Evolutionary conservation across 1,284 basidiomycete species (phyloP).

Genomic region (Apiotrichum sp.): DNA sequence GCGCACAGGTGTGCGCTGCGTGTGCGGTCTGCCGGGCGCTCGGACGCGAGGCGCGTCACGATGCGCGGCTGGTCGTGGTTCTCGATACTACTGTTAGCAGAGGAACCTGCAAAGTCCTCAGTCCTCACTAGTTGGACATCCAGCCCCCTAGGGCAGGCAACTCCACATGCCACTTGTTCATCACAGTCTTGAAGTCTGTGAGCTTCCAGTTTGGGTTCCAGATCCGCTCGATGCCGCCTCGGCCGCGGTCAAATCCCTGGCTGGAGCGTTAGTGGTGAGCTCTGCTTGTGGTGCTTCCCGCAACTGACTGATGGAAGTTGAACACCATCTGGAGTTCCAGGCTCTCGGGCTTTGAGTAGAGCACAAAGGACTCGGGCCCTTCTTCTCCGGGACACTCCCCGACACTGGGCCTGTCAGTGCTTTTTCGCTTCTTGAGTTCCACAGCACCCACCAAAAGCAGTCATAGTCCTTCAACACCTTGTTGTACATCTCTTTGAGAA

Average conservation of each 20-base stretch:
- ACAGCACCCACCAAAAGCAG: constrained; percentile 8
- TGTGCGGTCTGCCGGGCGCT: constrained; percentile 54
- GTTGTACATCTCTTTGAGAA: constrained; percentile 59
- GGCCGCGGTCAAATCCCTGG: constrained; percentile 27
- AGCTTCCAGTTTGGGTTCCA: constrained; percentile 51
- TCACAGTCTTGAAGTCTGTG: constrained; percentile 54
- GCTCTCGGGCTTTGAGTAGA: constrained; percentile 60
- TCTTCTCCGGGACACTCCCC: constrained; percentile 12
- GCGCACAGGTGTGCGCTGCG: constrained; percentile 61
- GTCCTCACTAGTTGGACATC: constrained; percentile 49
- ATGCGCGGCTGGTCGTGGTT: constrained; percentile 51
- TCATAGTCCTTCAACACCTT: constrained; percentile 50
- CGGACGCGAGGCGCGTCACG: constrained; percentile 62
- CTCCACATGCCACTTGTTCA: constrained; percentile 59
- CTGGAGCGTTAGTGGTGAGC: constrained; percentile 47
- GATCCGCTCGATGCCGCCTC: constrained; percentile 18
- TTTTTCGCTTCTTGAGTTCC: too few relatives aligned
- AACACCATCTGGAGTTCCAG: constrained; percentile 47
- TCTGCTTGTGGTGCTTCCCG: too few relatives aligned
- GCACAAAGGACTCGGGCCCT: constrained; percentile 4
- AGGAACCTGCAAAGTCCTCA: not conserved
- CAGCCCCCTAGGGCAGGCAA: constrained; percentile 57
- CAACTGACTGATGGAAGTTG: constrained; percentile 49
- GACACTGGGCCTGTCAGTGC: not conserved
- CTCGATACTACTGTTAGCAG: constrained; percentile 1